These are phyloP conservation scores for Grosmannia clavigera DNA, from an alignment of 2,329 filamentous ascomycete genomes.

Conservation along the genomic window DNA sequence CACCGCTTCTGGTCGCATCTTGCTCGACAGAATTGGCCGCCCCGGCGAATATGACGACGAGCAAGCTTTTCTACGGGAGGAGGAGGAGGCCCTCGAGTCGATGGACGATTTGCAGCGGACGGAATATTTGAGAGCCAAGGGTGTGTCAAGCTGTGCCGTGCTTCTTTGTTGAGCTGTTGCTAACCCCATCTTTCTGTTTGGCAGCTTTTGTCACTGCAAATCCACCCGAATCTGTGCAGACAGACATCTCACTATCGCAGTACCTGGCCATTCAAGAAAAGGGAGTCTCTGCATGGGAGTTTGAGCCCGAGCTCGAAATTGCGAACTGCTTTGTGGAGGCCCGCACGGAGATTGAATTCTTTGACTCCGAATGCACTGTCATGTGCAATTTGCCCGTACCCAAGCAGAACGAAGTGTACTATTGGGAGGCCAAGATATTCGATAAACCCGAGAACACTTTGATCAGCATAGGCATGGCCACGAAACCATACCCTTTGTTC, in stretches of 20 bases:
- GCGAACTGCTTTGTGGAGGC: conserved; percentile 97
- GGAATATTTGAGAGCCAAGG: conserved; percentile 91
- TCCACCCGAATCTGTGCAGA: conserved; percentile 87
- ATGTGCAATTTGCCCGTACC: conserved; percentile 94
- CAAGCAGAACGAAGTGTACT: conserved; percentile 98
- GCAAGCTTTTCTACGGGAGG: conserved; percentile 83
- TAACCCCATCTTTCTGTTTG: too few species aligned
- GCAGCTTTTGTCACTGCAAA: conserved; percentile 80
- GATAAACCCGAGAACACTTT: conserved; percentile 86
- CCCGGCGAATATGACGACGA: conserved; percentile 98
- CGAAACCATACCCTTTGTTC: conserved; percentile 94
- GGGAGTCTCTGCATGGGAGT: conserved; percentile 98
- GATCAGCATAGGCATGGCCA: conserved; percentile 86
- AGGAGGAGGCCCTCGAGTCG: conserved; percentile 83
- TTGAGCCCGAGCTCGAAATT: conserved; percentile 96
- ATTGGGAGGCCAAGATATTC: conserved; percentile 98
- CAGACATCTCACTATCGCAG: conserved; percentile 94
- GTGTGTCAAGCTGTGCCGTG: conserved; percentile 34
- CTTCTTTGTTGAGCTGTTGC: too few species aligned
- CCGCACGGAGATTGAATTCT: conserved; percentile 96
- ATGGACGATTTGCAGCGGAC: conserved; percentile 90
- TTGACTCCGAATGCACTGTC: conserved; percentile 93
- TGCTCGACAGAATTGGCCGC: conserved; percentile 83
- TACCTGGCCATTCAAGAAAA: conserved; percentile 98
- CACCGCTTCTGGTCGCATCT: conserved; percentile 75